Conservation (phyloP, 148 eudicot genomes). For the Polygonum aviculare region DNA sequence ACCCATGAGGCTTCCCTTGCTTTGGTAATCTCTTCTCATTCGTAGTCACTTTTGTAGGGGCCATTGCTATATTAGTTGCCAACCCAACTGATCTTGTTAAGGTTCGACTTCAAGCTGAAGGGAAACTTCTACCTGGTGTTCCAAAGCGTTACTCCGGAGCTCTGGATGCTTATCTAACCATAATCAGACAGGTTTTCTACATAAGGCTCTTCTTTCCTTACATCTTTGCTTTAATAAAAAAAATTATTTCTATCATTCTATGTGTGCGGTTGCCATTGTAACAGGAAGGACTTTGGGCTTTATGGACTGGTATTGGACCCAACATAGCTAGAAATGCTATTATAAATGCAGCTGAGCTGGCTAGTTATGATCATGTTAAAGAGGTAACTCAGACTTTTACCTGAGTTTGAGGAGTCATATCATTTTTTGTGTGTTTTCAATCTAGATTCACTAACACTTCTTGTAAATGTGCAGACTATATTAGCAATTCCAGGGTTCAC, state of each 20-base stretch:
- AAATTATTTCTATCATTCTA: neutral
- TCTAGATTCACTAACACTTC: slow-evolving; percentile 7
- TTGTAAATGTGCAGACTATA: slow-evolving; percentile 38
- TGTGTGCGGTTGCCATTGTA: neutral
- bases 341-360: slow-evolving; percentile 64
- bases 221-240: neutral
- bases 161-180: slow-evolving; percentile 48
- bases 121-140: slow-evolving; percentile 48
- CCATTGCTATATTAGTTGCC: slow-evolving; percentile 55
- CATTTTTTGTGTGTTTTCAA: neutral
- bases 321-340: slow-evolving; percentile 64
- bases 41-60: slow-evolving; percentile 34
- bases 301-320: slow-evolving; percentile 75
- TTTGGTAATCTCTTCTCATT: neutral
- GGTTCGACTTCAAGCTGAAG: slow-evolving; percentile 70
- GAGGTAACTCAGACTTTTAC: slow-evolving; percentile 29
- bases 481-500: slow-evolving; percentile 56
- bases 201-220: neutral
- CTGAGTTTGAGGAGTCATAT: neutral
- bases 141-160: slow-evolving; percentile 61
- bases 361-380: slow-evolving; percentile 66
- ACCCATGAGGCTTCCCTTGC: neutral
- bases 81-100: slow-evolving; percentile 72
- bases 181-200: slow-evolving; percentile 39
- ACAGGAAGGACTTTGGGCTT: slow-evolving; percentile 56